phyloP scores from a whole-genome alignment of 139 green algal genomes.

The Picochlorum sp. region DNA sequence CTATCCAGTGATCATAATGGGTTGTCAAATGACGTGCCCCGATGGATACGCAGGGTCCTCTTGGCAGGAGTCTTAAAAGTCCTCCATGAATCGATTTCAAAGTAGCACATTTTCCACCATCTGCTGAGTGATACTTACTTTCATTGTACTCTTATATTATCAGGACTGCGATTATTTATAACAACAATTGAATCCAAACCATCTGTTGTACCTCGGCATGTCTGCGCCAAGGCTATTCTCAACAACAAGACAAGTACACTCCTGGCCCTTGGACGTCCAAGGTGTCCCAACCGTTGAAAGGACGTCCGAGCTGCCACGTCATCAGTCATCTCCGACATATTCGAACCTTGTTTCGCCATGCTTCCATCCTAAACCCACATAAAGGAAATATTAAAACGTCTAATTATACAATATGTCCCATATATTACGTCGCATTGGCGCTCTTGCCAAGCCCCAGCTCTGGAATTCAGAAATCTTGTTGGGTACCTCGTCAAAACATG shows the following conservation, averaged over 20 bases:
- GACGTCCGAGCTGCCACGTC: background rate
- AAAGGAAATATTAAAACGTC: background rate
- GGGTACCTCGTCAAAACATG: too few relatives aligned
- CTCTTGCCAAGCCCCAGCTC: background rate
- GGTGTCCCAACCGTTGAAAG: background rate
- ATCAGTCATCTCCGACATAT: background rate
- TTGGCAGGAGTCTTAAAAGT: conserved; percentile 10
- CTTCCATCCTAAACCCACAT: background rate
- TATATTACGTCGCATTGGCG: background rate
- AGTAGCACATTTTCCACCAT: too few relatives aligned
- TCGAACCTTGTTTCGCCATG: background rate
- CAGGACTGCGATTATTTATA: background rate
- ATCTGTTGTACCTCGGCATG: background rate
- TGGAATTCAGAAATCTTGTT: too few relatives aligned
- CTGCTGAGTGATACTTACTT: too few relatives aligned
- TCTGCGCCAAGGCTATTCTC: background rate
- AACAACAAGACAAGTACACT: background rate
- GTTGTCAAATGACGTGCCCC: background rate
- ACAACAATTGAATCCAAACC: background rate
- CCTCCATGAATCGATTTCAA: background rate
- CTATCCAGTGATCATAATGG: too few relatives aligned
- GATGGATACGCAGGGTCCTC: conserved; percentile 1
- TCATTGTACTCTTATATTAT: background rate
- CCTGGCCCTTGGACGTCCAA: background rate
- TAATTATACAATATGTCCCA: background rate